Conservation (phyloP, 306 rosid species). For the Quercus agrifolia region DNA sequence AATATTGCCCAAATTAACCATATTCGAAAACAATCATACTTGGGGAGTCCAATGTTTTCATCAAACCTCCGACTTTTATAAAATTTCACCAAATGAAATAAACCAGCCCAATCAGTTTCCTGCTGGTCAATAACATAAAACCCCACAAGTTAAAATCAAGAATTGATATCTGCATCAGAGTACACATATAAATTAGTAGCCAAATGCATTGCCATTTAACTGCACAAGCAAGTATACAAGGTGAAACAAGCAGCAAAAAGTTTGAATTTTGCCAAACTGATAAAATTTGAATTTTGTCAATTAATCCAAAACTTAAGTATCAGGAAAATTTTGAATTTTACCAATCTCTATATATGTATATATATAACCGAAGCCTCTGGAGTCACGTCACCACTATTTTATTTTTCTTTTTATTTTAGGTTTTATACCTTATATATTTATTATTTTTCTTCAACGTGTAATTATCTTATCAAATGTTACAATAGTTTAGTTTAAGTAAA, state of each 20-base stretch:
- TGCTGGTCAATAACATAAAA: conserved; percentile 30
- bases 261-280: not conserved
- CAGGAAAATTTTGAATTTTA: too few relatives aligned
- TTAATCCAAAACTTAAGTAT: not conserved
- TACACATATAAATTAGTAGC: not conserved
- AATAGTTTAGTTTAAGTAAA: too few relatives aligned
- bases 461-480: too few relatives aligned
- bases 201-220: not conserved
- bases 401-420: too few relatives aligned
- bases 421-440: too few relatives aligned
- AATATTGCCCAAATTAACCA: conserved; percentile 13
- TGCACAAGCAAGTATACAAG: not conserved
- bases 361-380: too few relatives aligned
- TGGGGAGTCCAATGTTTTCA: conserved; percentile 92
- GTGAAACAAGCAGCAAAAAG: not conserved
- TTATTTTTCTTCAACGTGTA: too few relatives aligned
- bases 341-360: too few relatives aligned
- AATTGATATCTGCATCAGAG: not conserved
- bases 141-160: not conserved
- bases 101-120: conserved; percentile 96
- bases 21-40: conserved; percentile 43
- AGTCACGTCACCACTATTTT: too few relatives aligned
- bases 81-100: conserved; percentile 76
- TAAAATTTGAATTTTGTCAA: not conserved
- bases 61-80: conserved; percentile 86